Percentiles rank a stretch among this genome's conserved stretches.
These are phyloP conservation scores for Jackrogersella minutella DNA, from an alignment of 495 filamentous ascomycete genomes.

Conservation along the genomic window DNA sequence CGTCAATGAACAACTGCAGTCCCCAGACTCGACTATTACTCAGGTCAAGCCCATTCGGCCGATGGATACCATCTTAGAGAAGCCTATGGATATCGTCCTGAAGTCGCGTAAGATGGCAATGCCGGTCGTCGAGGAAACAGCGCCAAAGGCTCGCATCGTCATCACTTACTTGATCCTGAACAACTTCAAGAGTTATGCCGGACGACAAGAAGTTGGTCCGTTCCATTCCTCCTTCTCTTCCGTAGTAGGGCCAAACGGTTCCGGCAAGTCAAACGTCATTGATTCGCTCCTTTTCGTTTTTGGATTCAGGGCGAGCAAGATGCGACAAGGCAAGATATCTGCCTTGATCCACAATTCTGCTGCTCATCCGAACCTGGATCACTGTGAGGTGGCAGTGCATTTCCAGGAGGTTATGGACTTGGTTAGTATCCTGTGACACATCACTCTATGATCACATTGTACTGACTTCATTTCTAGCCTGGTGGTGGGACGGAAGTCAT, in stretches of 20 bases:
- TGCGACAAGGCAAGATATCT: conserved; percentile 98
- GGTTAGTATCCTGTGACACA: conserved; percentile 39
- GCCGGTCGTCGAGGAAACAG: conserved; percentile 71
- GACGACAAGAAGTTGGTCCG: conserved; percentile 91
- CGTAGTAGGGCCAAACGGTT: conserved; percentile 96
- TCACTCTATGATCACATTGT: neutral
- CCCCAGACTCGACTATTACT: conserved; percentile 51
- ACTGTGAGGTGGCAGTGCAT: conserved; percentile 94
- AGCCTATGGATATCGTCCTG: conserved; percentile 92
- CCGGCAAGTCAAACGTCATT: conserved; percentile 98
- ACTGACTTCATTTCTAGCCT: conserved; percentile 53
- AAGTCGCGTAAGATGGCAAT: conserved; percentile 79
- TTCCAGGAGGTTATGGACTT: conserved; percentile 94
- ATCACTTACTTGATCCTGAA: conserved; percentile 88
- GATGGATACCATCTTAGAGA: conserved; percentile 78
- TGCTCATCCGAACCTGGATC: conserved; percentile 79
- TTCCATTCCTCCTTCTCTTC: conserved; percentile 99
- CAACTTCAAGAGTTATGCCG: conserved; percentile 99
- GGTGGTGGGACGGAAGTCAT: conserved; percentile 76
- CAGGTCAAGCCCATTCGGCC: conserved; percentile 72
- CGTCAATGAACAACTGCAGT: conserved; percentile 59
- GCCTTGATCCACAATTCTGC: conserved; percentile 97
- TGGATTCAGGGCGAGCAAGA: conserved; percentile 97
- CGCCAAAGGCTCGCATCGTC: conserved; percentile 83
- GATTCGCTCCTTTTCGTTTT: conserved; percentile 98